Evolutionary conservation across 805 yeast genomes (phyloP).

Genomic region (Debaryomyces prosopidis): DNA sequence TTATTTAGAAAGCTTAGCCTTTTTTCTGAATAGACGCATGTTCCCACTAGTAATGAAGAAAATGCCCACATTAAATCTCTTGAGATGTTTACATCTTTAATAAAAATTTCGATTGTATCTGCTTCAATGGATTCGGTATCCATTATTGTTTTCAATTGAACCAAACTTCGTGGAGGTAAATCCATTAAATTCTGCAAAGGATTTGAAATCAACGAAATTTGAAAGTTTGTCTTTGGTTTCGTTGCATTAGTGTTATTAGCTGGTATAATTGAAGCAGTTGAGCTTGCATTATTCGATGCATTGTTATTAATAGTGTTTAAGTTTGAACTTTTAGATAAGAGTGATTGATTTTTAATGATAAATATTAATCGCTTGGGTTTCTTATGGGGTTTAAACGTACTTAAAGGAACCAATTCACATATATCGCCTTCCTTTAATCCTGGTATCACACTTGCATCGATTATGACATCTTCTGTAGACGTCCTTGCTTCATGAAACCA

Average conservation of each 20-base stretch:
- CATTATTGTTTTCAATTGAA: conserved; percentile 50
- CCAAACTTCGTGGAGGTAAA: conserved; percentile 66
- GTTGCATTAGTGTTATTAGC: conserved; percentile 3
- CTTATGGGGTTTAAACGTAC: conserved; percentile 7
- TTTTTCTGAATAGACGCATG: conserved; percentile 70
- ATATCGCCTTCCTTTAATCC: conserved; percentile 73
- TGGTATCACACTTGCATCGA: conserved; percentile 61
- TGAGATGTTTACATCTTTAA: conserved; percentile 77
- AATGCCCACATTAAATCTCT: conserved; percentile 94
- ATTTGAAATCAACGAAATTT: conserved; percentile 59
- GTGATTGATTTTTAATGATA: conserved; percentile 1
- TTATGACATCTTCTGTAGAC: conserved; percentile 56
- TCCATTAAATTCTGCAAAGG: conserved; percentile 61
- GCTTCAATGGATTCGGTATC: conserved; percentile 56
- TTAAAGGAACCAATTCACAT: conserved; percentile 62
- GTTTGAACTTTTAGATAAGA: background rate
- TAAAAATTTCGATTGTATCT: conserved; percentile 78
- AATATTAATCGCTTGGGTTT: conserved; percentile 14
- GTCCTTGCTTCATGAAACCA: conserved; percentile 71
- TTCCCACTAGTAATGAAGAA: conserved; percentile 57
- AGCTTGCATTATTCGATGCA: background rate
- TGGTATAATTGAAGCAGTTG: background rate
- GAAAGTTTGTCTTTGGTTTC: conserved; percentile 28
- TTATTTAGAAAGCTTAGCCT: conserved; percentile 59
- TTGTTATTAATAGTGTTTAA: background rate